These are phyloP conservation scores for Neofusicoccum kwambonambiense DNA, from an alignment of 2,329 filamentous ascomycete genomes.

Conservation along the genomic window DNA sequence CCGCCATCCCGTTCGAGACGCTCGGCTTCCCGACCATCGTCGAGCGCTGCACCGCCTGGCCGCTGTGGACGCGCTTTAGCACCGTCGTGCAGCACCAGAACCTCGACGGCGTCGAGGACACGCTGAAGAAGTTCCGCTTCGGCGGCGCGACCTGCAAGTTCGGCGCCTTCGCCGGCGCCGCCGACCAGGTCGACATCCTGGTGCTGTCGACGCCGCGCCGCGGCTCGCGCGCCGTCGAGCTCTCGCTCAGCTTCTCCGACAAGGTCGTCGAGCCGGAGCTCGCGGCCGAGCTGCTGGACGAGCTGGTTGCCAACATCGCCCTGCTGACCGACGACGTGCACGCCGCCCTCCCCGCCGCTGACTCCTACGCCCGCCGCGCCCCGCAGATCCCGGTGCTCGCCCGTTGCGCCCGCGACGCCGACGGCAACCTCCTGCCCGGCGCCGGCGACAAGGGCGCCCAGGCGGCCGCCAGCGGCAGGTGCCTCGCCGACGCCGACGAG, in stretches of 20 bases:
- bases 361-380: not conserved
- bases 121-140: conserved; percentile 33
- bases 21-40: conserved; percentile 36
- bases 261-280: conserved; percentile 54
- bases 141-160: conserved; percentile 31
- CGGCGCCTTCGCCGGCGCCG: conserved; percentile 30
- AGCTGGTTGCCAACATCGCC: conserved; percentile 29
- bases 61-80: conserved; percentile 37
- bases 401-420: not conserved
- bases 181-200: conserved; percentile 36
- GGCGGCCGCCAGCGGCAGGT: not conserved
- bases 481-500: conserved; percentile 16
- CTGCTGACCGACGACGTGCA: conserved; percentile 30
- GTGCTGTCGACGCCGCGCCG: conserved; percentile 28
- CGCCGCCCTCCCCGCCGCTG: conserved; percentile 28
- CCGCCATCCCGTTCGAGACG: conserved; percentile 37
- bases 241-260: conserved; percentile 28
- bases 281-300: conserved; percentile 47
- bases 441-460: not conserved
- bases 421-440: not conserved
- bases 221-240: conserved; percentile 28
- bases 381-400: not conserved
- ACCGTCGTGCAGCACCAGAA: conserved; percentile 35
- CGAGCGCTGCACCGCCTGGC: conserved; percentile 37
- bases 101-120: conserved; percentile 47